A percentile compares a stretch with the other conserved stretches of the same genome.
phyloP scores from a whole-genome alignment of 306 rosid species.

The Acacia confusa region DNA sequence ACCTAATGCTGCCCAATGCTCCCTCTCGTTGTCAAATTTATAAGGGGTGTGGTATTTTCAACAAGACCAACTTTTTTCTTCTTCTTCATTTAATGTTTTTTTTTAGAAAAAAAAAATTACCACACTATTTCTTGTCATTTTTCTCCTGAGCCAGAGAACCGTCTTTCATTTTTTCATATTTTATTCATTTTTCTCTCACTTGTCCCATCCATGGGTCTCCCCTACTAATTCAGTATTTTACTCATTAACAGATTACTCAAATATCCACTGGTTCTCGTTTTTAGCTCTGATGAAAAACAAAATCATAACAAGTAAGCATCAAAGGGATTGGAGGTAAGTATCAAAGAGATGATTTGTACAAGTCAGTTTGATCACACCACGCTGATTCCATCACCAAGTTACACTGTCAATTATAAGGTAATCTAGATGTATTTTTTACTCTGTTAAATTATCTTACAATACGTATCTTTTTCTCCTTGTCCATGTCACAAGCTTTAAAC shows the following conservation, averaged over 20 bases:
- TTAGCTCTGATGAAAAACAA: slow-evolving; percentile 36
- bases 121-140: no score
- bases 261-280: slow-evolving; percentile 4
- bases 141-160: slow-evolving; percentile 26
- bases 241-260: not conserved
- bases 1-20: slow-evolving; percentile 25
- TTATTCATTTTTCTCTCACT: not conserved
- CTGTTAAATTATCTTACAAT: not conserved
- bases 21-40: no score
- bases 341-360: slow-evolving; percentile 33
- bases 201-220: slow-evolving; percentile 36
- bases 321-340: slow-evolving; percentile 26
- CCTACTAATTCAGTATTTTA: slow-evolving; percentile 19
- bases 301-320: slow-evolving; percentile 24
- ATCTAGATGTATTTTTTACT: slow-evolving; percentile 25
- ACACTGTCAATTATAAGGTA: slow-evolving; percentile 51
- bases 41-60: no score
- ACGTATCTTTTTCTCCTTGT: not conserved
- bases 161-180: not conserved
- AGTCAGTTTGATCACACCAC: slow-evolving; percentile 22
- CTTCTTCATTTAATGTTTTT: no score
- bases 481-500: not conserved
- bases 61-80: no score
- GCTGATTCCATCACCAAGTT: slow-evolving; percentile 44
- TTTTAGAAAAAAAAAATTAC: no score